Evolutionary conservation across 2,329 filamentous ascomycete genomes (phyloP).

Genomic region (Calycina marina): DNA sequence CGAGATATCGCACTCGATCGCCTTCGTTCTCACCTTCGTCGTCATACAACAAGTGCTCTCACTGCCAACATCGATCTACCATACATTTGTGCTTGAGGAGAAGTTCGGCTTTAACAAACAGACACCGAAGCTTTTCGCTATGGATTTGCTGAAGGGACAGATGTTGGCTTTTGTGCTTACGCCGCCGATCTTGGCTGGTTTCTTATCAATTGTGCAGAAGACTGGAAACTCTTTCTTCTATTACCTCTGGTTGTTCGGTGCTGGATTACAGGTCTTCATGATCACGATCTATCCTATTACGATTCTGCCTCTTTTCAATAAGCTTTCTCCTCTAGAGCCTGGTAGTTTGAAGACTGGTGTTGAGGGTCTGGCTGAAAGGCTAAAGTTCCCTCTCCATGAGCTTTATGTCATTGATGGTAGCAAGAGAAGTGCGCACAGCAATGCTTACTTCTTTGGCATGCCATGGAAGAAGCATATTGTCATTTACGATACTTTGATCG

Average conservation of each 20-base stretch:
- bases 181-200: slow-evolving; percentile 77
- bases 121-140: slow-evolving; percentile 74
- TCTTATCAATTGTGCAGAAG: slow-evolving; percentile 86
- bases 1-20: slow-evolving; percentile 84
- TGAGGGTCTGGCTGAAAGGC: slow-evolving; percentile 65
- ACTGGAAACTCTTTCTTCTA: slow-evolving; percentile 95
- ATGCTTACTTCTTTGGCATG: slow-evolving; percentile 91
- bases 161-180: slow-evolving; percentile 66
- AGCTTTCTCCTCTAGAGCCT: slow-evolving; percentile 79
- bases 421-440: slow-evolving; percentile 77
- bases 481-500: slow-evolving; percentile 93
- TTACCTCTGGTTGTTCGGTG: slow-evolving; percentile 89
- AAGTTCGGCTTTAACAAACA: slow-evolving; percentile 99
- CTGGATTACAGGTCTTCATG: slow-evolving; percentile 80
- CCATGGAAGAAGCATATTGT: slow-evolving; percentile 99
- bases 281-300: slow-evolving; percentile 93
- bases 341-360: slow-evolving; percentile 80
- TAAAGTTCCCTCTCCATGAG: slow-evolving; percentile 85
- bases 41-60: slow-evolving; percentile 66
- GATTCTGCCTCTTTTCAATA: slow-evolving; percentile 95
- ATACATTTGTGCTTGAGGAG: slow-evolving; percentile 91
- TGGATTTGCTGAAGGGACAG: slow-evolving; percentile 84
- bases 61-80: slow-evolving; percentile 74
- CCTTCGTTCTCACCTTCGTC: slow-evolving; percentile 82
- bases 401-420: slow-evolving; percentile 90